These are phyloP conservation scores for Xylaria sp. DNA, from an alignment of 2,329 filamentous ascomycete genomes.

Conservation along the genomic window DNA sequence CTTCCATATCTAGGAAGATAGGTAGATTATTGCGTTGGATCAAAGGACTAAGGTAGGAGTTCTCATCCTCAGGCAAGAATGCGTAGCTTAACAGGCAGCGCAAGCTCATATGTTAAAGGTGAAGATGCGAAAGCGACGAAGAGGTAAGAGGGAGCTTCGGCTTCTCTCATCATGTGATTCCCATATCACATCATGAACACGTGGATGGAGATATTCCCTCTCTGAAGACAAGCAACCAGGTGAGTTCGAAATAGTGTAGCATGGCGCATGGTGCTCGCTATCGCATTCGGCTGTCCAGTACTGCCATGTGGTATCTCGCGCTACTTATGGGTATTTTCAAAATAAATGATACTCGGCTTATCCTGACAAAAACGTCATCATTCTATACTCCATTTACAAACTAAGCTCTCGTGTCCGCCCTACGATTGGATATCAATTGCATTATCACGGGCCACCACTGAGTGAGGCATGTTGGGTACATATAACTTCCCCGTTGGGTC, in stretches of 20 bases:
- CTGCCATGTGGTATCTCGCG: not conserved
- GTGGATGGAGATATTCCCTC: not conserved
- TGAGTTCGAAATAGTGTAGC: not conserved
- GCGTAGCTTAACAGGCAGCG: not conserved
- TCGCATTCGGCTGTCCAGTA: not conserved
- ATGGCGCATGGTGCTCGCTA: not conserved
- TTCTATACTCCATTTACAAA: not conserved
- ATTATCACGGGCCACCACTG: too few relatives aligned
- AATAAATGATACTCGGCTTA: not conserved
- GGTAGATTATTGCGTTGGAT: not conserved
- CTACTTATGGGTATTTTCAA: not conserved
- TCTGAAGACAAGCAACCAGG: too few relatives aligned
- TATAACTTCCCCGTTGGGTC: too few relatives aligned
- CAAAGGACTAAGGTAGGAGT: not conserved
- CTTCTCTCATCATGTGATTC: not conserved
- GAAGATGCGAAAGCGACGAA: not conserved
- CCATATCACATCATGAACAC: not conserved
- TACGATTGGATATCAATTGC: not conserved
- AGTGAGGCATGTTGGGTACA: too few relatives aligned
- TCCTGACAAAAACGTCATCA: constrained; percentile 12
- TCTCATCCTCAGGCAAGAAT: not conserved
- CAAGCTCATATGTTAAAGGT: not conserved
- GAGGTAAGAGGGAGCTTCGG: not conserved
- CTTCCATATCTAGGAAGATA: not conserved
- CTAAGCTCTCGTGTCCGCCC: not conserved